phyloP scores from a whole-genome alignment of 495 filamentous ascomycete genomes.

The Hyphodiscus hymeniophilus region DNA sequence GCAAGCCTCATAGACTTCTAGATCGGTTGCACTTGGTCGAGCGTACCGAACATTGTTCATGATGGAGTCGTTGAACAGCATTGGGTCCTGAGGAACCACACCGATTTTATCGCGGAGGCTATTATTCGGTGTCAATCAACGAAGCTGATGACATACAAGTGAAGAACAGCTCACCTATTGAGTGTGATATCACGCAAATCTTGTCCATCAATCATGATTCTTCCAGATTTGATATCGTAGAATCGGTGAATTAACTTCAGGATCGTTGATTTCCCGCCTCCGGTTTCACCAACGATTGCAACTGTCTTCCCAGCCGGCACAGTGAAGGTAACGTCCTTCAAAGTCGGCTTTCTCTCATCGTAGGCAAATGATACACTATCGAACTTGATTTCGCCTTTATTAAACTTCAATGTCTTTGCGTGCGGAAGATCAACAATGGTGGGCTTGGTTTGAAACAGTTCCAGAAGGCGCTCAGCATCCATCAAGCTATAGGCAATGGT shows the following conservation, averaged over 20 bases:
- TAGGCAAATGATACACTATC: constrained; percentile 62
- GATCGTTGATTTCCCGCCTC: constrained; percentile 70
- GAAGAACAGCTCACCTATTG: constrained; percentile 37
- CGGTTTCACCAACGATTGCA: constrained; percentile 71
- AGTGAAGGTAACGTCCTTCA: constrained; percentile 57
- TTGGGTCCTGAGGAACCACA: constrained; percentile 62
- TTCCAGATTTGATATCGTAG: constrained; percentile 58
- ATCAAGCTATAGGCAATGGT: constrained; percentile 54
- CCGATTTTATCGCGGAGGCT: constrained; percentile 62
- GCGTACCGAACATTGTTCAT: constrained; percentile 70
- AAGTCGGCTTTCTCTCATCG: constrained; percentile 55
- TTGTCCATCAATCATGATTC: constrained; percentile 65
- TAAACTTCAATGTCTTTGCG: constrained; percentile 47
- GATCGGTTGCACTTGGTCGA: constrained; percentile 47
- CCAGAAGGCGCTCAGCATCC: constrained; percentile 63
- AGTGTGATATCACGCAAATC: constrained; percentile 62
- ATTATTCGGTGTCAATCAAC: constrained; percentile 8
- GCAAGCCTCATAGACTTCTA: constrained; percentile 63
- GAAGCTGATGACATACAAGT: too few relatives aligned
- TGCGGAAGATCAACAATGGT: constrained; percentile 47
- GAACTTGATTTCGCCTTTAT: constrained; percentile 55
- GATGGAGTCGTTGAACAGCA: constrained; percentile 64
- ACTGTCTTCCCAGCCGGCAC: constrained; percentile 54
- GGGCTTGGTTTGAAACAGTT: constrained; percentile 60
- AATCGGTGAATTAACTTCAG: constrained; percentile 63